Conservation (phyloP, 2,329 filamentous ascomycete species). For the Diaporthe nobilis region DNA sequence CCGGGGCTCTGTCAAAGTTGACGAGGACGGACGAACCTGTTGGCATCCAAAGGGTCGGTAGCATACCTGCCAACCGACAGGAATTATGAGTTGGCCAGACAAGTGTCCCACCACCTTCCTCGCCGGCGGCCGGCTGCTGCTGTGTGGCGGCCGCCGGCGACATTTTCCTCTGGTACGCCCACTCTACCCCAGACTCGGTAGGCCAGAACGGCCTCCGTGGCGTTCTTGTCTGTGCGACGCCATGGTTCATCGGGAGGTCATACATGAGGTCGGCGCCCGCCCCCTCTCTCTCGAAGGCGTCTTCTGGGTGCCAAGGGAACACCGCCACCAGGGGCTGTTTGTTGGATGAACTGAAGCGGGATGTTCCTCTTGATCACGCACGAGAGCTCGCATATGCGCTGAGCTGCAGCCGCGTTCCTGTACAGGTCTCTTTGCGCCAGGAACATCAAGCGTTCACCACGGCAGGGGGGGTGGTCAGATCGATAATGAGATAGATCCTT, state of each 20-base stretch:
- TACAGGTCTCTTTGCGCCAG: background rate
- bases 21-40: background rate
- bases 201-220: background rate
- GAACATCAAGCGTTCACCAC: background rate
- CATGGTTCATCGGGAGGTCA: background rate
- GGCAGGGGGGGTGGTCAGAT: background rate
- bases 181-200: conserved; percentile 17
- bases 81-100: background rate
- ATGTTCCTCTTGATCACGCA: background rate
- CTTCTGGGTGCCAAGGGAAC: no score
- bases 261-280: background rate
- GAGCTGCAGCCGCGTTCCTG: background rate
- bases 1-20: conserved; percentile 29
- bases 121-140: conserved; percentile 5
- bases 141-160: conserved; percentile 1
- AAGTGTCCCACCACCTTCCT: background rate
- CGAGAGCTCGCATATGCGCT: background rate
- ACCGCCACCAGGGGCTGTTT: background rate
- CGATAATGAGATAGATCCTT: conserved; percentile 19
- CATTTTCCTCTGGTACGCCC: background rate
- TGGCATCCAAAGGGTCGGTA: background rate
- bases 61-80: background rate
- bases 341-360: background rate
- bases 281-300: background rate
- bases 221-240: conserved; percentile 17